Percentiles rank a stretch among this genome's conserved stretches.
These are phyloP conservation scores for Didymella segeticola DNA, from an alignment of 2,329 filamentous ascomycete species.

Conservation along the genomic window DNA sequence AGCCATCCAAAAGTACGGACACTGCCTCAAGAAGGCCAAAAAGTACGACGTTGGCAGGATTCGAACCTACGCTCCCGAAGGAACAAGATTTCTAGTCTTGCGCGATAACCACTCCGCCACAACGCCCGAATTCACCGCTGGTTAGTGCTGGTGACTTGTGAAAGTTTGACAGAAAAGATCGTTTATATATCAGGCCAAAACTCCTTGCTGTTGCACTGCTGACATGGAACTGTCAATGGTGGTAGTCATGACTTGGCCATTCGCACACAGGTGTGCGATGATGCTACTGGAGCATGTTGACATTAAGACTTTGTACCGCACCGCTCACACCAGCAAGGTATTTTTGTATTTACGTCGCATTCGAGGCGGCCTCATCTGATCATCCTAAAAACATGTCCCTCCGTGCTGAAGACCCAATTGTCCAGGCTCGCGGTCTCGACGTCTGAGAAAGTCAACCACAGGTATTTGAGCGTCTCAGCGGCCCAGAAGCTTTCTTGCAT, in stretches of 20 bases:
- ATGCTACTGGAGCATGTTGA: neutral
- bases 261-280: neutral
- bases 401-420: slow-evolving; percentile 54
- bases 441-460: slow-evolving; percentile 49
- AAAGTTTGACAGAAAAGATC: too few relatives aligned
- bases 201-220: slow-evolving; percentile 11
- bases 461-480: slow-evolving; percentile 52
- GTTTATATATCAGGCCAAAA: too few relatives aligned
- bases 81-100: slow-evolving; percentile 54
- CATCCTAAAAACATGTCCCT: slow-evolving; percentile 51
- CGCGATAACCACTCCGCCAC: slow-evolving; percentile 53
- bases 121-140: slow-evolving; percentile 43
- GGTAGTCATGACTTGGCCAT: neutral
- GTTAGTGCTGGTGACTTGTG: too few relatives aligned
- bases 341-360: neutral
- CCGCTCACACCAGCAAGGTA: neutral
- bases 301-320: neutral
- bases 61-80: slow-evolving; percentile 52
- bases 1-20: too few relatives aligned
- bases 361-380: slow-evolving; percentile 33
- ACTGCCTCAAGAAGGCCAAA: too few relatives aligned
- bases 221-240: neutral
- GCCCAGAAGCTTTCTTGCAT: slow-evolving; percentile 51
- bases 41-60: slow-evolving; percentile 46
- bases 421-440: slow-evolving; percentile 48